phyloP scores from a whole-genome alignment of 2,329 filamentous ascomycete species.

The Phyllosticta capitalensis region DNA sequence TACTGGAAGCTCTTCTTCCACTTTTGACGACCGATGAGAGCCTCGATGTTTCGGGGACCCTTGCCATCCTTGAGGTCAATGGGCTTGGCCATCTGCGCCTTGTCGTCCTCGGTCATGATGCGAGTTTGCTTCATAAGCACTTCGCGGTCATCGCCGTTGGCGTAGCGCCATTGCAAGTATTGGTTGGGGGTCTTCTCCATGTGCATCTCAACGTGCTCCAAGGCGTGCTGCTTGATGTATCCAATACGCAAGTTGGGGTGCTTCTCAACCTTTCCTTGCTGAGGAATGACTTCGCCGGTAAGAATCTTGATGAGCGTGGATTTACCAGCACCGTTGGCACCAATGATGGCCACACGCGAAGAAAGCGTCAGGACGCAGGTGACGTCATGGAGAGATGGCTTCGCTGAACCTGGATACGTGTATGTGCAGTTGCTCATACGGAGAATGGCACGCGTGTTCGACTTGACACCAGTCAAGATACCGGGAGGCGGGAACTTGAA shows the following conservation, averaged over 20 bases:
- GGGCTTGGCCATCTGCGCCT: conserved; percentile 81
- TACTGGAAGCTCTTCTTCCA: conserved; percentile 99
- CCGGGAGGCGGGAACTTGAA: conserved; percentile 98
- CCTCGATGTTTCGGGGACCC: conserved; percentile 67
- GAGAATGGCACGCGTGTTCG: conserved; percentile 83
- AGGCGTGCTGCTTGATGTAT: conserved; percentile 98
- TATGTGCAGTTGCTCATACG: conserved; percentile 88
- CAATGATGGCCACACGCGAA: conserved; percentile 91
- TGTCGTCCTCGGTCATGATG: conserved; percentile 74
- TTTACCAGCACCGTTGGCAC: conserved; percentile 95
- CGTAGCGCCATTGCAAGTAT: conserved; percentile 97
- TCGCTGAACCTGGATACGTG: conserved; percentile 81
- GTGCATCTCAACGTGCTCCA: conserved; percentile 99
- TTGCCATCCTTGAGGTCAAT: conserved; percentile 79
- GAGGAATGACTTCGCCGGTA: conserved; percentile 83
- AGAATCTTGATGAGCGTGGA: conserved; percentile 96
- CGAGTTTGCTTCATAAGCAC: conserved; percentile 97
- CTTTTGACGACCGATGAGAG: conserved; percentile 92
- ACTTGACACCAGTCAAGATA: conserved; percentile 92
- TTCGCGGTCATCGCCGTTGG: conserved; percentile 92
- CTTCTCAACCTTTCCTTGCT: conserved; percentile 83
- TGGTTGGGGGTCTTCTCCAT: conserved; percentile 98
- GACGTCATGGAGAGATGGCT: conserved; percentile 79
- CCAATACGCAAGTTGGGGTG: conserved; percentile 97
- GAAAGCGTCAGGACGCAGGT: conserved; percentile 83